Evolutionary conservation across 2,329 filamentous ascomycete genomes (phyloP), one percentile per base, ranked within the genome.

Genomic region (Trichoderma hamatum): DNA sequence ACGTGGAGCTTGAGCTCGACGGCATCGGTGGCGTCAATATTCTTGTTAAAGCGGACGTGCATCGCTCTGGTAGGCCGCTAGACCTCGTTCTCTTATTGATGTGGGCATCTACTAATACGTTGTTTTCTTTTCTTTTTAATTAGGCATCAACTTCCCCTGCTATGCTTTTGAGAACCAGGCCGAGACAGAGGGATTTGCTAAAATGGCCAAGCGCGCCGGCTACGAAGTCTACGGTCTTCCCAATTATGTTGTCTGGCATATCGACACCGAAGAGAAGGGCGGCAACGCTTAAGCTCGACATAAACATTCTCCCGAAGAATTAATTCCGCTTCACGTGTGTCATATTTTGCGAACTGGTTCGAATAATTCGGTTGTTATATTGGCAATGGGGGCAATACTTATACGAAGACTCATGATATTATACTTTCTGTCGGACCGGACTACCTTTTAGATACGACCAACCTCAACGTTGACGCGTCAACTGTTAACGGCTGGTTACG

Each of bases 81-180:
- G 11, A 39, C 21, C 36, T 21, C 10, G 54, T 24, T 36, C 65
- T 26, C 34, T 14, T 59, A 19, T 21, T 59, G 54, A 34, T 9
- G 43, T n/a, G 32, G 13, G 30, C 68, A 24, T 61, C 24, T 66
- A 58, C 77, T 81, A 70, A 80, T 72, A 28, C 11, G 55, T 43
- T 3, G 10, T 52, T 5, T 43, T 26, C 21, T 28, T 24, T 3
- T 16, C 32, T 3, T 55, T 26, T 24, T 58, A 49, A 24, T 67
- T 73, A 95, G 94, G 95, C 71, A 96, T 99, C 83, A 99, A 99
- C 81, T 99, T 99, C 81, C 96, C 96, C 10, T 90, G 89, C 78
- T 99, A 99, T 77, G 88, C 96, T 3, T 99, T 99, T 78, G 96
- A 99, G 80, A 98, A 99, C 81, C 96, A 99, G 83, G 96, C 96